Evolutionary conservation across 495 filamentous ascomycete species (phyloP).

Genomic region (Astrothelium subdiscretum): DNA sequence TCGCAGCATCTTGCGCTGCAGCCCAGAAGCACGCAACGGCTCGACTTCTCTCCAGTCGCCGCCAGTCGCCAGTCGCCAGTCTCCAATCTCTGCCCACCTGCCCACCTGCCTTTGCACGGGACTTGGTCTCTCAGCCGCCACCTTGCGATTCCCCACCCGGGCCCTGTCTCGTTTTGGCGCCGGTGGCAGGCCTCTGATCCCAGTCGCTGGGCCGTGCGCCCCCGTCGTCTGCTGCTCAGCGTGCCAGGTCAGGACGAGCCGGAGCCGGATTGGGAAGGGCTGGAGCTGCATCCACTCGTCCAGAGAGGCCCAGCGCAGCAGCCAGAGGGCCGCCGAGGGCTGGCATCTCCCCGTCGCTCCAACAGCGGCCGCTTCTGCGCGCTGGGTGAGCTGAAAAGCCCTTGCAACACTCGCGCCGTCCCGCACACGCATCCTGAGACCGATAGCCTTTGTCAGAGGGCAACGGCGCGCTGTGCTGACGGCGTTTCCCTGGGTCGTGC

Average conservation of each 20-base stretch:
- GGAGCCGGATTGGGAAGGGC: not conserved
- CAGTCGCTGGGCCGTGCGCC: not conserved
- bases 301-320: constrained; percentile 1
- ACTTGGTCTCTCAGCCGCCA: not conserved
- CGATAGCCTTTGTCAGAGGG: not conserved
- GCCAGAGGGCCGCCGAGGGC: not conserved
- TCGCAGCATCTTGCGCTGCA: not conserved
- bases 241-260: not conserved
- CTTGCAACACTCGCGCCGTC: constrained; percentile 21
- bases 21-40: constrained; percentile 2
- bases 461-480: no score
- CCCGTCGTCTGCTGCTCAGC: not conserved
- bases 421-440: constrained; percentile 17
- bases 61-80: not conserved
- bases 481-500: no score
- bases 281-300: constrained; percentile 1
- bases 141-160: not conserved
- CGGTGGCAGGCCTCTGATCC: not conserved
- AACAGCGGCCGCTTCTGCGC: not conserved
- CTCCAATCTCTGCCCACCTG: no score
- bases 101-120: no score
- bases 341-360: not conserved
- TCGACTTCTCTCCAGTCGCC: not conserved
- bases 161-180: not conserved
- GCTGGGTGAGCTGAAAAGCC: constrained; percentile 5